Evolutionary conservation across 108 stramenopile genomes (phyloP), one percentile per base, ranked within the genome.

Genomic region (Nitzschia inconspicua): DNA sequence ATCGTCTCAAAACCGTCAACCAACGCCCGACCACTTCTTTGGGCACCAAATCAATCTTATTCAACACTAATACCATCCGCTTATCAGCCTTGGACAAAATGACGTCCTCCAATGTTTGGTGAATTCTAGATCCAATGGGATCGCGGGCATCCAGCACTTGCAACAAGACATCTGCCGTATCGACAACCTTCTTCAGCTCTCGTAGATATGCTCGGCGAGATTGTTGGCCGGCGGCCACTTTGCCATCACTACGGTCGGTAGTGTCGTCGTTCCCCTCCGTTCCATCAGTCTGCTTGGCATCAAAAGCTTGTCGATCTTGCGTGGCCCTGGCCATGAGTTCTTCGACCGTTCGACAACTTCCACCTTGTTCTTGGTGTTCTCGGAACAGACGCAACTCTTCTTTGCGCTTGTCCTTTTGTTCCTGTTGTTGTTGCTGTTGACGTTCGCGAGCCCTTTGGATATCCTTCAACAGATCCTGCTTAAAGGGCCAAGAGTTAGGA

Each of bases 401-500:
- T 68, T 67, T 84, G 39, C 76, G 75, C 44, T 76, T 73, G 35
- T 93, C 80, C 63, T 86, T 90, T 50, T 63, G 72, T 41, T 93
- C 85, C 34, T 63, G 46, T 47, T 93, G 82, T 14, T 73, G 66
- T 54, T 79, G 70, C 34, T 93, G 84, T 18, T 80, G 81, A 30
- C 86, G 73, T 52, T 96, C 96, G 47, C 93, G 85, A 14, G 80
- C 62, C 34, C 78, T 57, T 32, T 73, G 76, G 34, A 94, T 91
- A 40, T 90, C 86, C 63, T 92, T 88, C 16, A 97, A 57, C 44
- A 99, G 72, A 66, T 98, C 91, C 60, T 95, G 95, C 69, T 98
- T 98, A 79, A 97, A 98, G 4, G 99, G 99, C 91, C 96, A 93
- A 10, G 93, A 89, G 68, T 98, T 99, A 47, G 99, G 99, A 66